These are phyloP conservation scores for Lolium perenne DNA, from an alignment of 176 grass and related monocot genomes.

Conservation along the genomic window DNA sequence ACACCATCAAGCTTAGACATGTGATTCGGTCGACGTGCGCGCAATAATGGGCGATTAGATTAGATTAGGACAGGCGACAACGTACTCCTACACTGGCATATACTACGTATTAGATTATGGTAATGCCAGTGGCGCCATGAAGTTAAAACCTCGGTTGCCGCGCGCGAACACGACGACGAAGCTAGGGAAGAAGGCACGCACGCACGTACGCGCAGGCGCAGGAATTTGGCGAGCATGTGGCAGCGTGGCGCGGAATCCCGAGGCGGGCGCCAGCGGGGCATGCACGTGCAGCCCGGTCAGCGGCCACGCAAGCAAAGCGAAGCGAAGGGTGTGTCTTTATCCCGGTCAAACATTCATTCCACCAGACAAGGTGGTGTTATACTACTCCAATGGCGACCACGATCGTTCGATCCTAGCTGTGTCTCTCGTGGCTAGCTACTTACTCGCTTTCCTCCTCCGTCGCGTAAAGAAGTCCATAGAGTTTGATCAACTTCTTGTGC, in stretches of 20 bases:
- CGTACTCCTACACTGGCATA: background rate
- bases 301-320: too few relatives aligned
- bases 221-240: background rate
- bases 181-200: background rate
- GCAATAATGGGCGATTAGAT: background rate
- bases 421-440: too few relatives aligned
- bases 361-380: too few relatives aligned
- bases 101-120: background rate
- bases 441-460: too few relatives aligned
- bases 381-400: too few relatives aligned
- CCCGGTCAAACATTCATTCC: too few relatives aligned
- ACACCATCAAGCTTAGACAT: background rate
- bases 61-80: slow-evolving; percentile 16
- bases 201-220: background rate
- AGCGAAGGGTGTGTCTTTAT: too few relatives aligned
- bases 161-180: background rate
- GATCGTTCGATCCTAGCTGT: too few relatives aligned
- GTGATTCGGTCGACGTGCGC: background rate
- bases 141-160: background rate
- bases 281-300: too few relatives aligned
- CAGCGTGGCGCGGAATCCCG: slow-evolving; percentile 17
- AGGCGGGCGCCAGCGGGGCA: background rate
- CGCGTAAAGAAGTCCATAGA: too few relatives aligned
- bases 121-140: background rate
- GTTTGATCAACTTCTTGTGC: too few relatives aligned